Conservation (phyloP, 2,329 filamentous ascomycete genomes). For the Botryotinia globosa region DNA sequence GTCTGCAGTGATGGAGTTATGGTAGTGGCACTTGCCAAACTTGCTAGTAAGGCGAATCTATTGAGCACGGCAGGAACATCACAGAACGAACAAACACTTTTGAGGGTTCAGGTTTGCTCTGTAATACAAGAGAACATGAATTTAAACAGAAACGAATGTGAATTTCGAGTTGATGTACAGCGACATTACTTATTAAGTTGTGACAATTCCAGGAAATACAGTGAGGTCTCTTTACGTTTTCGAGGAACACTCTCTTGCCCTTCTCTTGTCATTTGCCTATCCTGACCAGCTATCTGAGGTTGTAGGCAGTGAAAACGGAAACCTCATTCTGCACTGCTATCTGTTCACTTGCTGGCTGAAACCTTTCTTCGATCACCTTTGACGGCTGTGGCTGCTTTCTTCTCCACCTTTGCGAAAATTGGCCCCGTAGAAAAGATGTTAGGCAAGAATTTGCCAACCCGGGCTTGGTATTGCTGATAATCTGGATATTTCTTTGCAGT, state of each 20-base stretch:
- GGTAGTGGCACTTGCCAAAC: not conserved
- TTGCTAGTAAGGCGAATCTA: not conserved
- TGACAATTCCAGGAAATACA: not conserved
- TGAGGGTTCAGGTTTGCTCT: not conserved
- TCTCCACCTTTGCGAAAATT: not conserved
- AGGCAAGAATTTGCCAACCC: conserved; percentile 82
- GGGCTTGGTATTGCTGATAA: conserved; percentile 78
- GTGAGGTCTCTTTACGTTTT: not conserved
- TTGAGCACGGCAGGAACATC: not conserved
- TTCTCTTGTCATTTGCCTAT: not conserved
- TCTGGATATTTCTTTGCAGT: conserved; percentile 82
- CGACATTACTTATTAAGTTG: not conserved
- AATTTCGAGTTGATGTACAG: not conserved
- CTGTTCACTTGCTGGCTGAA: conserved; percentile 3
- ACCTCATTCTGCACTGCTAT: not conserved
- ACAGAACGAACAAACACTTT: not conserved
- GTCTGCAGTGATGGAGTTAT: not conserved
- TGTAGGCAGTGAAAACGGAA: not conserved
- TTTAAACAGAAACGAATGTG: not conserved
- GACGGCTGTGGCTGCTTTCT: conserved; percentile 2
- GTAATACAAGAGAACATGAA: not conserved
- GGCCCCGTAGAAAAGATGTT: conserved; percentile 24
- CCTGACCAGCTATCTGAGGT: not conserved
- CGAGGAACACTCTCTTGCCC: not conserved
- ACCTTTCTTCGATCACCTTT: conserved; percentile 4